Percentiles rank a stretch among this genome's conserved stretches.
phyloP scores from a whole-genome alignment of 495 filamentous ascomycete species.

The Choiromyces venosus region DNA sequence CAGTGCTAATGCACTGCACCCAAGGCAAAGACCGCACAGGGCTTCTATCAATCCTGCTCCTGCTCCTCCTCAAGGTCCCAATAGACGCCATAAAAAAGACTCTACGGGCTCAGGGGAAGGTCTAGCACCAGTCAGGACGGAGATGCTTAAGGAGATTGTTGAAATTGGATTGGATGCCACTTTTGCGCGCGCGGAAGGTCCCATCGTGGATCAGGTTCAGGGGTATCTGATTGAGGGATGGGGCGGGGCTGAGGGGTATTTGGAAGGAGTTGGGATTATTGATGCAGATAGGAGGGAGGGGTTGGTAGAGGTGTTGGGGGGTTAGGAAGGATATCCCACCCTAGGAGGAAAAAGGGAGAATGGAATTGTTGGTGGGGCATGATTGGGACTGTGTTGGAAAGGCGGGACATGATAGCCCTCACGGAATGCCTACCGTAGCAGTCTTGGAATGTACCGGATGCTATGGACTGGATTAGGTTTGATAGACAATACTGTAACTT shows the following conservation, averaged over 20 bases:
- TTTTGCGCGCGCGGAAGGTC: constrained; percentile 59
- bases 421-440: background rate
- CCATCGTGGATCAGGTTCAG: constrained; percentile 52
- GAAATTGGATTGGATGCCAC: constrained; percentile 62
- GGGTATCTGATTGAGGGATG: constrained; percentile 53
- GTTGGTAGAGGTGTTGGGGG: constrained; percentile 26
- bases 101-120: constrained; percentile 60
- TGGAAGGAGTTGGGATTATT: constrained; percentile 58
- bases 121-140: constrained; percentile 55
- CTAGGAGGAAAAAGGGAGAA: constrained; percentile 15
- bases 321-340: background rate
- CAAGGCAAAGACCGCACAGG: constrained; percentile 87
- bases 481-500: background rate
- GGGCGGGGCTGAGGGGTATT: constrained; percentile 59
- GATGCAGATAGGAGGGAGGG: constrained; percentile 38
- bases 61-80: constrained; percentile 57
- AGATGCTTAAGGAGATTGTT: constrained; percentile 61
- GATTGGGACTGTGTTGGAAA: background rate
- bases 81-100: constrained; percentile 57
- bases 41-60: constrained; percentile 58
- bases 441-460: background rate
- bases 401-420: background rate
- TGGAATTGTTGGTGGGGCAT: background rate
- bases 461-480: background rate
- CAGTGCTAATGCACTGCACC: constrained; percentile 70